Evolutionary conservation across 768 basidiomycete genomes (phyloP).

Genomic region (Phanerodontia chrysosporium): DNA sequence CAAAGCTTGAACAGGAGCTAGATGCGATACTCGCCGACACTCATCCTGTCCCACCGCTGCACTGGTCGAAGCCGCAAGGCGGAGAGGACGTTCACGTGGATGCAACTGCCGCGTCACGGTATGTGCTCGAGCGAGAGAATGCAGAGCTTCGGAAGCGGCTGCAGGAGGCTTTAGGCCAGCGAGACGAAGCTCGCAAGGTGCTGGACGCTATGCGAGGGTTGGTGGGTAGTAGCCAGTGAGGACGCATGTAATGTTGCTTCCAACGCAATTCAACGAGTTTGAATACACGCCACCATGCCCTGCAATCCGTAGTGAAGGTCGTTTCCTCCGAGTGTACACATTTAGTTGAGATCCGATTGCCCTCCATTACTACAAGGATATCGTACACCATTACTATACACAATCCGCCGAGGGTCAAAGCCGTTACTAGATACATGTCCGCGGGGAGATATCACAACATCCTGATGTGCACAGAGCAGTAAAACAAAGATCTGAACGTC

Average conservation of each 20-base stretch:
- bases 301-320: background rate
- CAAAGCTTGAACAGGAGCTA: background rate
- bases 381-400: slow-evolving; percentile 3
- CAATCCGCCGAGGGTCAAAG: background rate
- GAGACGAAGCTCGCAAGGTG: slow-evolving; percentile 5
- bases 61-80: background rate
- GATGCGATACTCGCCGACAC: background rate
- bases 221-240: background rate
- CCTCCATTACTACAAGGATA: slow-evolving; percentile 3
- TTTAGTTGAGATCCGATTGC: background rate
- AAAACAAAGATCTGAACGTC: background rate
- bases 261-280: background rate
- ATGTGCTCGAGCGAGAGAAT: background rate
- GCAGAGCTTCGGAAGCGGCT: slow-evolving; percentile 2
- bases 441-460: background rate
- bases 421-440: background rate
- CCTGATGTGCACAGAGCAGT: background rate
- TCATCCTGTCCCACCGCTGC: background rate
- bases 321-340: background rate
- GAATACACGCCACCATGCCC: background rate
- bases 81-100: background rate
- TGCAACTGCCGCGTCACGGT: background rate
- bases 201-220: slow-evolving; percentile 10
- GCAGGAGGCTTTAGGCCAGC: slow-evolving; percentile 2
- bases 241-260: background rate